Base-by-base conservation (phyloP, 768 basidiomycete genomes). In the Pulveroboletus sp. region DNA sequence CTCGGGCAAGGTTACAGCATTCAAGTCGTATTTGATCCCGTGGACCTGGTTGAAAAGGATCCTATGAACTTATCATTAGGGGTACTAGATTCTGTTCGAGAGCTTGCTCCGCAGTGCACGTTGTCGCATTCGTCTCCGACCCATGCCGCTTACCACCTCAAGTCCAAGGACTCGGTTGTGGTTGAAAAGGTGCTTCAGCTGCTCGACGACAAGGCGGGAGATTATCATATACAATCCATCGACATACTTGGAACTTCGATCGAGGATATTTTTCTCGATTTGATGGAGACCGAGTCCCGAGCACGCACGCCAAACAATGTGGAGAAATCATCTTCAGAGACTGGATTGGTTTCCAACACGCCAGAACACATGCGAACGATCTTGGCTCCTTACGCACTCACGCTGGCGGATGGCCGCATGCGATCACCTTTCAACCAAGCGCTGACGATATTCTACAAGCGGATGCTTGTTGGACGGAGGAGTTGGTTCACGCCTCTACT, bases 201-300 rank as follows among this genome's bases (percentile, higher is more conserved):
- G 4, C 65, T 90, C 1, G 80, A 87, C 24, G 50, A 62, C 0
- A 72, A 81, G 31, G 69, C 67, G 32, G 55, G 47, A 8, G 51
- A 55, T 0, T 69, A 73, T 36, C 50, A 61, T 9, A 69, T 87
- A 32, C 58, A 59, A 0, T 80, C 79, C 0, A 87, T 84, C 57
- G 84, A 89, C 47, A 74, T 89, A 20, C 66, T 85, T 19, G 83
- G 85, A 10, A 84, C 87, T 1, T 80, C 86, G 8, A 84, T 92
- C 34, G 89, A 92, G 63, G 86, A 90, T 48, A 85, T 92, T 38
- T 91, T 92, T 70, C 73, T 92, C 17, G 74, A 77, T 34, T 66
- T 92, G 16, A 88, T 90, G 85, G 65, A 66, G 40, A 69, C 75
- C 4, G 59, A 64, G 44, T 38, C 16, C 24, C 48, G n/a, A 31